Percentiles rank a stretch among this genome's conserved stretches.
These are phyloP conservation scores for Pseudocercospora cruenta DNA, from an alignment of 2,329 filamentous ascomycete species.

Conservation along the genomic window DNA sequence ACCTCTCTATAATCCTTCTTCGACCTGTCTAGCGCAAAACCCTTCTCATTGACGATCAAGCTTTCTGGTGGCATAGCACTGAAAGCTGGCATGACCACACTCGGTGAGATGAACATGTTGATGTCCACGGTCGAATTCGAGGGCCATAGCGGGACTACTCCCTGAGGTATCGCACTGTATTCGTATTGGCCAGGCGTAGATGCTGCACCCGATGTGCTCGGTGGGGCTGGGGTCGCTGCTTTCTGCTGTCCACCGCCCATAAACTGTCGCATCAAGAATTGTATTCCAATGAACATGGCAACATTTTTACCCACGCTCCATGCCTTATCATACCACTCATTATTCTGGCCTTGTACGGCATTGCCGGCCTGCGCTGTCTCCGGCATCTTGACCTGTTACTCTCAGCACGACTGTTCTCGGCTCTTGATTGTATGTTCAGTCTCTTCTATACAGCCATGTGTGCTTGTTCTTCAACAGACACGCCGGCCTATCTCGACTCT, in stretches of 20 bases:
- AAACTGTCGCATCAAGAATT: constrained; percentile 61
- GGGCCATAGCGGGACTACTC: constrained; percentile 86
- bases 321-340: constrained; percentile 31
- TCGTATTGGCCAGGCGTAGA: constrained; percentile 46
- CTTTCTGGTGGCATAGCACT: constrained; percentile 66
- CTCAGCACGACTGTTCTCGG: background rate
- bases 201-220: constrained; percentile 27
- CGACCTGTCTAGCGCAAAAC: constrained; percentile 59
- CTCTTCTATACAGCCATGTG: constrained; percentile 9
- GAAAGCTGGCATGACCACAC: constrained; percentile 69
- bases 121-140: constrained; percentile 78
- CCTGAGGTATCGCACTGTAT: constrained; percentile 68
- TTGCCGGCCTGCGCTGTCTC: constrained; percentile 10
- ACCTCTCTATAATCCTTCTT: constrained; percentile 77
- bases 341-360: constrained; percentile 6
- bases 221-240: constrained; percentile 24
- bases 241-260: constrained; percentile 44
- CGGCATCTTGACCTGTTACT: constrained; percentile 9
- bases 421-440: background rate
- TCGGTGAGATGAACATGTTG: constrained; percentile 79
- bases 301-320: constrained; percentile 56
- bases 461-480: background rate
- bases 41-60: constrained; percentile 77
- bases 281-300: constrained; percentile 62
- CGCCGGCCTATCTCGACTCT: constrained; percentile 1